Base-by-base conservation (phyloP, 139 green algal genomes). In the Haematococcus lacustris region DNA sequence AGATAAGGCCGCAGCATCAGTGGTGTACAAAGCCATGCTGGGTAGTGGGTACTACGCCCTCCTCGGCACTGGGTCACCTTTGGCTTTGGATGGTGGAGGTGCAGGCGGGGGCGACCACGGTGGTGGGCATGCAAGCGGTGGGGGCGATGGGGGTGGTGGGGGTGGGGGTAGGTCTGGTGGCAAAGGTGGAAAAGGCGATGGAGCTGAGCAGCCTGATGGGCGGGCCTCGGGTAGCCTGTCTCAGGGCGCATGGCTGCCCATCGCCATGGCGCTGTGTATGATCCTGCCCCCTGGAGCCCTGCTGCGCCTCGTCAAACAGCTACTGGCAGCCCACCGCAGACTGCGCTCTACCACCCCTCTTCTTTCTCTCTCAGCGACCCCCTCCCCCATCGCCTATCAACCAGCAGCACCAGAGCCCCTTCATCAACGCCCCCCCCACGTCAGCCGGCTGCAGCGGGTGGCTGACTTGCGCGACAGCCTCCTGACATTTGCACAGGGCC, bases 251-350 rank as follows among this genome's bases (percentile, higher is more conserved):
- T 79, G 74, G 74, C 25, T 71, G 37, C 43, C 68, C 6, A 41
- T 70, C 28, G 74, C 74, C 0, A 13, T 79, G 39, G 68, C 43
- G 1, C n/a, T 79, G 1, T 43, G 60, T 4, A 35, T 79, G n/a
- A 35, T 73, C 25, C 51, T 75, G 37, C 68, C 74, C 5, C 74
- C 74, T 34, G 32, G 4, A 25, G 68, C 35, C n/a, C 2, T 79
- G 3, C 28, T 50, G 30, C 53, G 69, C 21, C 74, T 79, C 17
- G 13, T 74, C 5, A n/a, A n/a, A n/a, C n/a, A n/a, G n/a, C n/a
- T n/a, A n/a, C n/a, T n/a, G n/a, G n/a, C n/a, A n/a, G n/a, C n/a
- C n/a, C n/a, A n/a, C n/a, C n/a, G n/a, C n/a, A n/a, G n/a, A n/a
- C n/a, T n/a, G n/a, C n/a, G n/a, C n/a, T n/a, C n/a, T n/a, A n/a